Evolutionary conservation across 1,284 basidiomycete species (phyloP).

Genomic region (Ceratorhiza oryzae-sativae): DNA sequence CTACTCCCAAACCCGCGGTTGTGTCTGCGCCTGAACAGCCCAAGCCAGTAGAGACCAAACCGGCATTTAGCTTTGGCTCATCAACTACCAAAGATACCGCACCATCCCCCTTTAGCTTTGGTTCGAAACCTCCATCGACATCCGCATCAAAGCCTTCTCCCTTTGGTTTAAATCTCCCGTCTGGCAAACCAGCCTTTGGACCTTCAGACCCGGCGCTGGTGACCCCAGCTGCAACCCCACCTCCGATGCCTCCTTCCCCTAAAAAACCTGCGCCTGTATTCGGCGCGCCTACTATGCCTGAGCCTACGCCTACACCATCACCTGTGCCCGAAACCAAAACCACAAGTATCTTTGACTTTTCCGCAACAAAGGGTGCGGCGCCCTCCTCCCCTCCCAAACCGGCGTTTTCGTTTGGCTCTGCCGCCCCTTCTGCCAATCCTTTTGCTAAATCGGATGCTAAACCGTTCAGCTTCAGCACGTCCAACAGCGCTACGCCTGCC

Average conservation of each 20-base stretch:
- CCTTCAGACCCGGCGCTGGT: slow-evolving; percentile 14
- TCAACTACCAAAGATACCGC: neutral
- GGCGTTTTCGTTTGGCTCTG: slow-evolving; percentile 38
- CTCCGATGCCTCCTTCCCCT: slow-evolving; percentile 16
- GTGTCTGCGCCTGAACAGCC: neutral
- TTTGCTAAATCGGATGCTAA: slow-evolving; percentile 34
- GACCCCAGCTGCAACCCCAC: slow-evolving; percentile 25
- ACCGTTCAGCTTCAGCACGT: slow-evolving; percentile 35
- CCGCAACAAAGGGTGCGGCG: slow-evolving; percentile 7
- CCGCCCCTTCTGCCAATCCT: slow-evolving; percentile 3
- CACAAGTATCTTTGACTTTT: slow-evolving; percentile 17
- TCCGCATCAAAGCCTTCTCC: neutral
- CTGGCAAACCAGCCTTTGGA: slow-evolving; percentile 22
- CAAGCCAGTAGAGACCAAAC: slow-evolving; percentile 21
- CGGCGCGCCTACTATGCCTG: slow-evolving; percentile 17
- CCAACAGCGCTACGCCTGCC: slow-evolving; percentile 11
- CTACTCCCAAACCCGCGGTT: slow-evolving; percentile 23
- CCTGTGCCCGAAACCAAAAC: slow-evolving; percentile 23
- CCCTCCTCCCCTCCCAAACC: slow-evolving; percentile 32
- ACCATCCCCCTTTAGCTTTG: slow-evolving; percentile 14
- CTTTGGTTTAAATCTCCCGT: neutral
- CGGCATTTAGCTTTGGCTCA: slow-evolving; percentile 22
- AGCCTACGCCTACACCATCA: slow-evolving; percentile 21
- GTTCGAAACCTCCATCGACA: slow-evolving; percentile 5
- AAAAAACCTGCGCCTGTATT: slow-evolving; percentile 29